phyloP scores from a whole-genome alignment of 1,284 basidiomycete species.

The Trichosporon inkin region DNA sequence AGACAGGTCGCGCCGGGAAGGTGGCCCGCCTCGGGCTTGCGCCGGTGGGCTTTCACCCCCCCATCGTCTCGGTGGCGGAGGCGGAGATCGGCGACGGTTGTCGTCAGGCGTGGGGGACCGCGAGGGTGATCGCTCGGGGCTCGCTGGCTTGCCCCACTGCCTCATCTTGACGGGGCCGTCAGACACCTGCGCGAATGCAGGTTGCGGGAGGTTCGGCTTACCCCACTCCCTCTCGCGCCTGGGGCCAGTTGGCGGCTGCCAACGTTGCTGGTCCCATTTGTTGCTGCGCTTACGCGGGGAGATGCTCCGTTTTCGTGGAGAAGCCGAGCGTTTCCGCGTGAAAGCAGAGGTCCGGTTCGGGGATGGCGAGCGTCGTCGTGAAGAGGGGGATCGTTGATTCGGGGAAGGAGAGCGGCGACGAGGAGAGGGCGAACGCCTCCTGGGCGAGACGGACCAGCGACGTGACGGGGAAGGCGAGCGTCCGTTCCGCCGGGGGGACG shows the following conservation, averaged over 20 bases:
- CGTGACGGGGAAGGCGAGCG: not conserved
- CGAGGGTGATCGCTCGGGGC: not conserved
- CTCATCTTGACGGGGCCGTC: slow-evolving; percentile 21
- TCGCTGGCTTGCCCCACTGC: slow-evolving; percentile 16
- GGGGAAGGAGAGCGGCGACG: not conserved
- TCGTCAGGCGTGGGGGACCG: not conserved
- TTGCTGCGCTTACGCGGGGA: not conserved
- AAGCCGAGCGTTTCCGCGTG: not conserved
- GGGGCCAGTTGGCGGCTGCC: not conserved
- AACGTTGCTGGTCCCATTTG: slow-evolving; percentile 5
- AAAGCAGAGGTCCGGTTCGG: not conserved
- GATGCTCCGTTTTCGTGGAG: not conserved
- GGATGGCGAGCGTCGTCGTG: not conserved
- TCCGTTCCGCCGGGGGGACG: not conserved
- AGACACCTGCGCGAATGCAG: slow-evolving; percentile 1
- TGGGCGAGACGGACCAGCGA: not conserved
- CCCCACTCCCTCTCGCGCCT: not conserved
- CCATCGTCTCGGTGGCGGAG: slow-evolving; percentile 6
- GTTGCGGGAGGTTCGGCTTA: not conserved
- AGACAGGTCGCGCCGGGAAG: not conserved
- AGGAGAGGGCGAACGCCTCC: not conserved
- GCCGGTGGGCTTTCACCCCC: not conserved
- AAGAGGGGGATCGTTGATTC: not conserved
- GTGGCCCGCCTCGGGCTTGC: too few species aligned
- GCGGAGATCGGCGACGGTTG: not conserved